phyloP scores from a whole-genome alignment of 306 rosid species.

The Lablab purpureus region DNA sequence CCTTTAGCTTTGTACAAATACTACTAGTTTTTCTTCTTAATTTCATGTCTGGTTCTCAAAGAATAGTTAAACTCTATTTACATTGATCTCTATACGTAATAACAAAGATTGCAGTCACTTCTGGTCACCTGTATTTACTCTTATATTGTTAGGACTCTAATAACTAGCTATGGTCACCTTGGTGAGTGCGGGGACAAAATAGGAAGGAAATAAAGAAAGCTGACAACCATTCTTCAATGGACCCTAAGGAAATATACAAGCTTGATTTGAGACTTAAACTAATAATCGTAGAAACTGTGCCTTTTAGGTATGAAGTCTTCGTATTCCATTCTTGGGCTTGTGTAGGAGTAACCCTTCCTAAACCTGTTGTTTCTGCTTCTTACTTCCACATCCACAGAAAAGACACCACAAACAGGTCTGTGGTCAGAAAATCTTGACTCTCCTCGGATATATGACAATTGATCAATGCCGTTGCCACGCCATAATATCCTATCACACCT shows the following conservation, averaged over 20 bases:
- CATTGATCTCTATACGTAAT: constrained; percentile 29
- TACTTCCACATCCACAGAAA: constrained; percentile 74
- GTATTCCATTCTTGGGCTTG: constrained; percentile 61
- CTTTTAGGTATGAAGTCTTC: constrained; percentile 80
- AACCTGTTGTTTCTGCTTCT: constrained; percentile 63
- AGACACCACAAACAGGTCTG: constrained; percentile 80
- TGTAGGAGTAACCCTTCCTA: constrained; percentile 75
- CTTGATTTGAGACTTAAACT: constrained; percentile 35
- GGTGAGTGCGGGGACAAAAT: constrained; percentile 29
- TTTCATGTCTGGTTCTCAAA: constrained; percentile 31
- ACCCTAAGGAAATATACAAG: constrained; percentile 56
- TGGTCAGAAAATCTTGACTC: constrained; percentile 92
- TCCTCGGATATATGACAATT: constrained; percentile 73
- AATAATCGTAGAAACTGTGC: constrained; percentile 77
- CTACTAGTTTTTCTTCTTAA: background rate
- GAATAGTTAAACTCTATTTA: constrained; percentile 44
- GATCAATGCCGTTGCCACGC: constrained; percentile 80
- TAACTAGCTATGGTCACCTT: constrained; percentile 35
- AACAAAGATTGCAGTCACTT: constrained; percentile 18
- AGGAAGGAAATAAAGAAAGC: constrained; percentile 28
- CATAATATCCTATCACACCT: constrained; percentile 93
- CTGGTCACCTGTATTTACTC: constrained; percentile 26
- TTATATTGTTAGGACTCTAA: constrained; percentile 39
- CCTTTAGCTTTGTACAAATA: constrained; percentile 19
- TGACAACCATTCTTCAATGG: constrained; percentile 30